Conservation (phyloP, 2,329 filamentous ascomycete genomes). For the Xylariales sp. region DNA sequence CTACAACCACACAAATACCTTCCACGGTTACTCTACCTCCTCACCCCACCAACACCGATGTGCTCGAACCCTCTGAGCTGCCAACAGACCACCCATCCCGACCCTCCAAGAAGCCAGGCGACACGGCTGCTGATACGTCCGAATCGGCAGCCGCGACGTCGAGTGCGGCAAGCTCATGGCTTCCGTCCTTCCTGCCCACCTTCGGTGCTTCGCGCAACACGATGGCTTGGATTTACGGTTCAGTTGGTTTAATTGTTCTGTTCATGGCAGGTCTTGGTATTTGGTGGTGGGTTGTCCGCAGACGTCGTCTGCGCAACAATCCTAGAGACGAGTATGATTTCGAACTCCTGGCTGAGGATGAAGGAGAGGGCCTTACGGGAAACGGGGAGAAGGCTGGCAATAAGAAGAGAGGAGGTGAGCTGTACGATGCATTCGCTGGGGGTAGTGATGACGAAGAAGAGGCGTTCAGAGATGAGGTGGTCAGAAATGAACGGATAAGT, state of each 20-base stretch:
- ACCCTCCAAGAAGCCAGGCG: slow-evolving; percentile 42
- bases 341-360: slow-evolving; percentile 82
- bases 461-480: slow-evolving; percentile 4
- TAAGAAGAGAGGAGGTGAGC: slow-evolving; percentile 69
- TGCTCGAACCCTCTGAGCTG: slow-evolving; percentile 27
- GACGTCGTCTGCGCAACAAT: slow-evolving; percentile 69
- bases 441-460: slow-evolving; percentile 72
- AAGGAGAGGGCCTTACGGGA: slow-evolving; percentile 52
- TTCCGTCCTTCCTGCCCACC: slow-evolving; percentile 84
- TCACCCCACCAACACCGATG: slow-evolving; percentile 37
- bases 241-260: slow-evolving; percentile 74
- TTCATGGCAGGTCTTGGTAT: slow-evolving; percentile 80
- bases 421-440: slow-evolving; percentile 96
- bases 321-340: slow-evolving; percentile 87
- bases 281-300: slow-evolving; percentile 77
- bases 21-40: slow-evolving; percentile 59
- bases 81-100: slow-evolving; percentile 64
- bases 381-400: slow-evolving; percentile 40
- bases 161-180: slow-evolving; percentile 54
- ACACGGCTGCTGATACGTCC: slow-evolving; percentile 22
- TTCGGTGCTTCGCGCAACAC: slow-evolving; percentile 85
- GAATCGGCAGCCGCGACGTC: slow-evolving; percentile 28
- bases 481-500: not conserved
- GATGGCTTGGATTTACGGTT: slow-evolving; percentile 90
- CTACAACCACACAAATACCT: slow-evolving; percentile 44